Base-by-base conservation (phyloP, 2,329 filamentous ascomycete genomes). In the Colletotrichum sojae region DNA sequence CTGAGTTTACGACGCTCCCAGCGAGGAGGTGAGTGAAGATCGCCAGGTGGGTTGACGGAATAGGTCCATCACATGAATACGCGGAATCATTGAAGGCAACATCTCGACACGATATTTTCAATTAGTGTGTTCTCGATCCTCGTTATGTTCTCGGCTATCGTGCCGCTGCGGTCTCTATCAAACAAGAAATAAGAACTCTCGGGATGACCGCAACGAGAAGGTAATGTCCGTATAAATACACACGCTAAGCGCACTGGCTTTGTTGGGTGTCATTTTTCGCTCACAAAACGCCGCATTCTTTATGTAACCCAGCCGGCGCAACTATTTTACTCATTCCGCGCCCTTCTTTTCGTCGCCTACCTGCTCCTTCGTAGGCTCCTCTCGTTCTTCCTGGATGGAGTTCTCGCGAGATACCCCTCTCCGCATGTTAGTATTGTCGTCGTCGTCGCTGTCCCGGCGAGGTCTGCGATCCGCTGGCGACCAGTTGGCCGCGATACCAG, bases 401-500 rank as follows among this genome's bases (percentile, higher is more conserved):
- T 67, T 70, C 25, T 70, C 67, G 27, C 62, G 43, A 10, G 67
- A 69, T 6, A 69, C 48, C 8, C 55, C 67, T 67, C 67, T 69
- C 51, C 62, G 31, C 10, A 10, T 66, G 5, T 40, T 25, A 20
- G 53, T 52, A 25, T 51, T 58, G 52, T 72, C 76, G 18, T 74
- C 75, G 62, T 81, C 81, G 58, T 81, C 80, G 31, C 78, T 75
- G 6, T 76, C 75, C 58, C 79, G 80, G 18, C 73, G 76, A 18
- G 36, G 20, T 56, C 78, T 81, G 9, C 88, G 82, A 69, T 91
- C 90, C 63, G 90, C 87, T 1, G 92, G 92, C 55, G 91, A 93
- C 92, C 92, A 95, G 36, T 91, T 91, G 15, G 90, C 92, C 40
- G 90, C 92, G 40, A 95, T 88, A 75, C 91, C 91, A 51, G 92